A percentile compares a stretch with the other conserved stretches of the same genome.
phyloP scores from a whole-genome alignment of 1,284 basidiomycete genomes.

The Apiotrichum porosum region DNA sequence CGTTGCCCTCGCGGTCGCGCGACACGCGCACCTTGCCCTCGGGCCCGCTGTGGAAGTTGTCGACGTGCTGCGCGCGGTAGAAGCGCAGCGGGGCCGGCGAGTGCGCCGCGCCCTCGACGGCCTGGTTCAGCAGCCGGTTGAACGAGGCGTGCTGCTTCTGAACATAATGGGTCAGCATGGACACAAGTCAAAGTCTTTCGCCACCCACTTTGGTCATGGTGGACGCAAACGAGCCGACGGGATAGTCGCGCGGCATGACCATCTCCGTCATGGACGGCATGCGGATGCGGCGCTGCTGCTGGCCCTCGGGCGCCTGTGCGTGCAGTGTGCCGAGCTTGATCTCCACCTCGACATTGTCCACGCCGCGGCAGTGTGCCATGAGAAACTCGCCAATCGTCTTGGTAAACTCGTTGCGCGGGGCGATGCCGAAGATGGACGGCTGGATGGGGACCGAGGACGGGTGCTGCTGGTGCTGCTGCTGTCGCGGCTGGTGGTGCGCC shows the following conservation, averaged over 20 bases:
- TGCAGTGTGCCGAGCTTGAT: constrained; percentile 83
- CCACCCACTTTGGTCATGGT: constrained; percentile 77
- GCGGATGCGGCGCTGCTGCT: constrained; percentile 51
- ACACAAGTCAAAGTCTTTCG: background rate
- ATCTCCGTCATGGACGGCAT: constrained; percentile 77
- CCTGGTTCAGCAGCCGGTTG: constrained; percentile 77
- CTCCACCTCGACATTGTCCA: constrained; percentile 64
- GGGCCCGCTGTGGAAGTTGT: constrained; percentile 64
- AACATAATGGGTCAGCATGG: too few species aligned
- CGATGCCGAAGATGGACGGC: constrained; percentile 82
- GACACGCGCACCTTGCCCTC: constrained; percentile 73
- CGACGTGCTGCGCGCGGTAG: constrained; percentile 70
- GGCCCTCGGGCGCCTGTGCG: constrained; percentile 45
- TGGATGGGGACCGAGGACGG: constrained; percentile 59
- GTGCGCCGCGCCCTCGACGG: constrained; percentile 48
- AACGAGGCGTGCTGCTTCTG: constrained; percentile 79
- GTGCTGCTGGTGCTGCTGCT: background rate
- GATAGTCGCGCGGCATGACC: constrained; percentile 51
- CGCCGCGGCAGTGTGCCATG: constrained; percentile 45
- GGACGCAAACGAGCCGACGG: constrained; percentile 67
- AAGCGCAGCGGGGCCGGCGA: constrained; percentile 65
- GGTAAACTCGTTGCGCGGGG: constrained; percentile 92
- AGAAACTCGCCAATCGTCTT: constrained; percentile 87
- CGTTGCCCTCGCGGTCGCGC: constrained; percentile 63
- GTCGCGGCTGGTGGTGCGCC: background rate